Percentiles rank a stretch among this genome's conserved stretches.
Conservation (phyloP, 805 yeast species). For the Nakazawaea peltata region DNA sequence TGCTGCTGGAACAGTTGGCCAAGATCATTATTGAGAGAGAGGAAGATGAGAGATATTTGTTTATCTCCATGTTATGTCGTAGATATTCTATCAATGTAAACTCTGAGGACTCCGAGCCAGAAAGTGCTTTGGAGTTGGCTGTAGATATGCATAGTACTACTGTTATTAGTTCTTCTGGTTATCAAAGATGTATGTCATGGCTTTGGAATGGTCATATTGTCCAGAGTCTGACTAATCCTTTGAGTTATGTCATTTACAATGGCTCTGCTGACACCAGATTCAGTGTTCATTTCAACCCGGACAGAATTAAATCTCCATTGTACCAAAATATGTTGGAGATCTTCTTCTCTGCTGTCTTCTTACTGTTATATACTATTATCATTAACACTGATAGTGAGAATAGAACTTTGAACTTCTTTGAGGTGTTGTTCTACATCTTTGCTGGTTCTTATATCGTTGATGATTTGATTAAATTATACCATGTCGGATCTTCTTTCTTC, state of each 20-base stretch:
- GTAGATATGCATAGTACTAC: constrained; percentile 77
- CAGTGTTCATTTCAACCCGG: constrained; percentile 67
- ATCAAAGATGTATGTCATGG: constrained; percentile 83
- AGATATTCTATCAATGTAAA: constrained; percentile 60
- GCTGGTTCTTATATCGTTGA: constrained; percentile 62
- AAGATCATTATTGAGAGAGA: constrained; percentile 60
- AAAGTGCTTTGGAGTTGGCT: constrained; percentile 77
- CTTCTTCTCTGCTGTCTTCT: constrained; percentile 52
- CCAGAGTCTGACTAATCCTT: constrained; percentile 64
- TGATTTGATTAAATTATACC: constrained; percentile 64
- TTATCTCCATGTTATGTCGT: constrained; percentile 70
- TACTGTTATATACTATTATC: constrained; percentile 52
- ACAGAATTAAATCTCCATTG: constrained; percentile 74
- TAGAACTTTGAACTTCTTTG: constrained; percentile 34
- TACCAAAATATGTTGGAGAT: constrained; percentile 76
- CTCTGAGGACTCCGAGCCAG: constrained; percentile 53
- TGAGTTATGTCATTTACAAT: constrained; percentile 56
- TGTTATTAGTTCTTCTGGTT: constrained; percentile 74
- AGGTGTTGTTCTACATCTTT: constrained; percentile 51
- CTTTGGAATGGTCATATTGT: constrained; percentile 91
- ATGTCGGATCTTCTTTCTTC: constrained; percentile 64
- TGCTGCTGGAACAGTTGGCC: constrained; percentile 71
- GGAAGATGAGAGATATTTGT: constrained; percentile 50
- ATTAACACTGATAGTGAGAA: constrained; percentile 48
- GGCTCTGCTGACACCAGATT: constrained; percentile 49